Evolutionary conservation across 2,329 filamentous ascomycete genomes (phyloP).

Genomic region (Calonectria hongkongensis): DNA sequence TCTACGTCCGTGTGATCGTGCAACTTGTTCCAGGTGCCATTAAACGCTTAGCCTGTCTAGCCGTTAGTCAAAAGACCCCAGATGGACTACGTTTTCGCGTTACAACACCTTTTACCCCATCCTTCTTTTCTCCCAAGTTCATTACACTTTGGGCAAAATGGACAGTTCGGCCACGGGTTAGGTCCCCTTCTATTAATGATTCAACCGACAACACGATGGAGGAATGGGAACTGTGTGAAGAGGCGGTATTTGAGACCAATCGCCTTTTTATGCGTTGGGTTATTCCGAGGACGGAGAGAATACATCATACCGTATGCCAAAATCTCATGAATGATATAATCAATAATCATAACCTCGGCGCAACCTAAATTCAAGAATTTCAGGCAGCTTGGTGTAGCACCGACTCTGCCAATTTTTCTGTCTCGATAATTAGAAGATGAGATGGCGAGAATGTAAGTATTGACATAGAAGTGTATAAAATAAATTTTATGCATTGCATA

Average conservation of each 20-base stretch:
- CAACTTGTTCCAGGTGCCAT: constrained; percentile 20
- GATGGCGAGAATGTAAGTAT: background rate
- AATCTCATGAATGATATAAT: constrained; percentile 8
- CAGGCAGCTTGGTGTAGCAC: background rate
- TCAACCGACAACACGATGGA: background rate
- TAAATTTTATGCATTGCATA: background rate
- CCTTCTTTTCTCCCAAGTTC: constrained; percentile 11
- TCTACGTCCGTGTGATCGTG: constrained; percentile 7
- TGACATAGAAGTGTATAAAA: background rate
- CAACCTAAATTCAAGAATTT: background rate
- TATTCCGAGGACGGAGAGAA: constrained; percentile 20
- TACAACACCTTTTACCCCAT: constrained; percentile 12
- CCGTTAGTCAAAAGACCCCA: constrained; percentile 7
- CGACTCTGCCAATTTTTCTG: background rate
- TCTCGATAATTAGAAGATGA: background rate
- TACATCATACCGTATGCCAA: constrained; percentile 12
- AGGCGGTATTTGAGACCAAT: constrained; percentile 24
- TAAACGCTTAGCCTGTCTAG: constrained; percentile 1
- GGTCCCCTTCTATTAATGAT: background rate
- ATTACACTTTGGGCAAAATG: background rate
- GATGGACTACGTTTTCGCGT: constrained; percentile 14
- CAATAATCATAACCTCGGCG: background rate
- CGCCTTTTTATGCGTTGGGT: constrained; percentile 28
- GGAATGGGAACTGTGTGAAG: constrained; percentile 24
- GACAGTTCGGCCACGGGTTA: constrained; percentile 13